Evolutionary conservation across 345 rosid species (phyloP), one percentile per base, ranked within the genome.

Genomic region (Hypericum perforatum): DNA sequence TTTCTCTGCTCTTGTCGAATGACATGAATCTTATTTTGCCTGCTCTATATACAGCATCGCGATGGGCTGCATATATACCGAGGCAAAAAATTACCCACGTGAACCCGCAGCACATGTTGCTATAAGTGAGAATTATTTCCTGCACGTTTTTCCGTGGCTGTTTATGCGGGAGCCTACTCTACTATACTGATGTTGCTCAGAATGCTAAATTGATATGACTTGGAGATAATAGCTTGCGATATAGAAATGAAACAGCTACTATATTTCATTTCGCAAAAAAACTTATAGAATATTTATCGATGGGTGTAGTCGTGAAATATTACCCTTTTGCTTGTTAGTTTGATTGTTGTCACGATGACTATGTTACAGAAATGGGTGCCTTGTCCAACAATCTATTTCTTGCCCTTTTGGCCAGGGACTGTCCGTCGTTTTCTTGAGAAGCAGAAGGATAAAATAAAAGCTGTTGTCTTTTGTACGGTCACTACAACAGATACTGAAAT

Each of bases 81-180:
- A 92, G 49, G 76, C 94, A 46, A 92, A 92, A 75, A 88, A 82
- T 64, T 92, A 92, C 74, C 98, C 98, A 52, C 86, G 98, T 39
- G 97, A 92, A 77, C 87, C 95, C 56, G 98, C 98, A 63, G 97
- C 97, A 13, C 98, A 92, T 70, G 95, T 92, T 37, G 91, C 98
- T 67, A 85, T 92, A 70, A 81, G 98, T 92, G 71, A 85, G 97
- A 61, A 67, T 51, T 54, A 22, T 56, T 36, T 52, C 63, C 54
- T 63, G 15, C 56, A 11, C 41, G 0, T 40, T 22, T 22, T 22
- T 22, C 32, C 12, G 5, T 44, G 7, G 13, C 14, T 44, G 7
- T 1, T 10, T 10, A n/a, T n/a, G 6, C 11, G 2, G 11, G 48
- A 44, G 11, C 48, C 48, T 7, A n/a, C 48, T 10, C 6, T 9